These are phyloP conservation scores for Saccharum officinarum DNA, from an alignment of 176 grass and related monocot species.

Conservation along the genomic window DNA sequence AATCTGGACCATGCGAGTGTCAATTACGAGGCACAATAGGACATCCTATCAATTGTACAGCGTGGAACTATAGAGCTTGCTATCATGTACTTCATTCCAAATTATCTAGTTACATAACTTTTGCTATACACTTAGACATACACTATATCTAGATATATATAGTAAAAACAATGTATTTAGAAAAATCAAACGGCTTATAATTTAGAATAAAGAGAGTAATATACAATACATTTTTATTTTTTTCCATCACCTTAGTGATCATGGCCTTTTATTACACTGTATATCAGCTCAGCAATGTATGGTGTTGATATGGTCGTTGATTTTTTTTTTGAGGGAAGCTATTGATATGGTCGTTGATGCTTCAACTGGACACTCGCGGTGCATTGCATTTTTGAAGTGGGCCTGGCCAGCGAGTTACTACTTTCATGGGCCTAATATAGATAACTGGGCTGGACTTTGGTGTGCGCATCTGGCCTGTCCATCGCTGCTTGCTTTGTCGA, in stretches of 20 bases:
- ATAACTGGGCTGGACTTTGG: neutral
- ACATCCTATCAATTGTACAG: slow-evolving; percentile 15
- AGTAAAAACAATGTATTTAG: too few species aligned
- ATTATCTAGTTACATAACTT: neutral
- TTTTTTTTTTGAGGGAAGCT: too few species aligned
- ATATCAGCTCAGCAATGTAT: neutral
- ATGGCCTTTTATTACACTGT: neutral
- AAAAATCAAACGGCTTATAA: too few species aligned
- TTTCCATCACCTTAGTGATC: neutral
- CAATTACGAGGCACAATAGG: neutral
- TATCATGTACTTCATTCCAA: neutral
- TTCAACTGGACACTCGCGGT: neutral
- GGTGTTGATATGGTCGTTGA: neutral
- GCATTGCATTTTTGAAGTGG: neutral
- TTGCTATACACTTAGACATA: neutral
- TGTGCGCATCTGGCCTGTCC: neutral
- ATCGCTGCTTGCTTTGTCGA: too few species aligned
- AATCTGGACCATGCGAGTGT: neutral
- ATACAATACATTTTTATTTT: neutral
- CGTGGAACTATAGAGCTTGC: slow-evolving; percentile 36
- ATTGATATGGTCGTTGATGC: neutral
- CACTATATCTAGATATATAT: neutral
- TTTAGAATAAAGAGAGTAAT: neutral
- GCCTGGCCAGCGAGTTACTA: neutral
- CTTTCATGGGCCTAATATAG: neutral